A percentile compares a stretch with the other conserved stretches of the same genome.
These are phyloP conservation scores for Albifimbria verrucaria DNA, from an alignment of 2,329 filamentous ascomycete species.

Conservation along the genomic window DNA sequence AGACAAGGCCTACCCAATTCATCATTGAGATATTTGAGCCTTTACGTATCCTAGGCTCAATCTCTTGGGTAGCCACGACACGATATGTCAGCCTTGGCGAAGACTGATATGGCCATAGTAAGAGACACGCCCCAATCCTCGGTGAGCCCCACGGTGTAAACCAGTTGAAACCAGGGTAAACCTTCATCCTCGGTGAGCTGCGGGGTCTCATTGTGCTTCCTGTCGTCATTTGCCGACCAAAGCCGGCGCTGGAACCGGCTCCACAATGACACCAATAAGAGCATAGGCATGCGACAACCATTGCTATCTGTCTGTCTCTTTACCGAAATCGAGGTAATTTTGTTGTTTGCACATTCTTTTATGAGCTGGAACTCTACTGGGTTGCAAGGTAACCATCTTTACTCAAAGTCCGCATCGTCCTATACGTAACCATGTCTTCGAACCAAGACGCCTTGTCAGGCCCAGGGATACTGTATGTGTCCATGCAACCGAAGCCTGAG, in stretches of 20 bases:
- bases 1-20: too few species aligned
- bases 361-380: constrained; percentile 3
- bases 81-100: too few species aligned
- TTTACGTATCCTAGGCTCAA: too few species aligned
- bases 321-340: neutral
- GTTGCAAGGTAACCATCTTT: constrained; percentile 4
- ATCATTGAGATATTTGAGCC: too few species aligned
- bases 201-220: constrained; percentile 18
- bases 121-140: constrained; percentile 45
- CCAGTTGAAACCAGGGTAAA: constrained; percentile 1
- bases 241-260: neutral
- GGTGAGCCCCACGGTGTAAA: constrained; percentile 1
- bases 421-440: neutral
- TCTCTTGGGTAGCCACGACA: too few species aligned
- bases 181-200: constrained; percentile 12
- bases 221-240: constrained; percentile 27
- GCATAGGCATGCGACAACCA: neutral
- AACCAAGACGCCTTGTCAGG: constrained; percentile 29
- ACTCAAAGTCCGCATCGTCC: neutral
- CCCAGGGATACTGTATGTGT: constrained; percentile 77
- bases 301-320: neutral
- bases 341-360: neutral
- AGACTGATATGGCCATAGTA: too few species aligned
- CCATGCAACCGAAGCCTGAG: constrained; percentile 72
- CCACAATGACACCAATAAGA: neutral